phyloP scores from a whole-genome alignment of 768 basidiomycete species.

The Gautieria morchelliformis region DNA sequence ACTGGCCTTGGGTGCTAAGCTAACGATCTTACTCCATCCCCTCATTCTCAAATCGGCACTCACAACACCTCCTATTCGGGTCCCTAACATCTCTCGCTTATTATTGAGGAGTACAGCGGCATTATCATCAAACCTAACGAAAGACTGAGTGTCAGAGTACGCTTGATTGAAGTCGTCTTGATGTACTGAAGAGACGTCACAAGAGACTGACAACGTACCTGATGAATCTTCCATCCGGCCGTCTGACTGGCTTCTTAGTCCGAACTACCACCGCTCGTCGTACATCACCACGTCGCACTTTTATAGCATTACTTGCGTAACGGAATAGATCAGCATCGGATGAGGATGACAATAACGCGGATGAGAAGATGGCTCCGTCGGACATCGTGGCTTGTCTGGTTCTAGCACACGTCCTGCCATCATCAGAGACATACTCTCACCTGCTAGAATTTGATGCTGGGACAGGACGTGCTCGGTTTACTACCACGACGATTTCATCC shows the following conservation, averaged over 20 bases:
- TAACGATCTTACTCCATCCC: slow-evolving; percentile 92
- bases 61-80: slow-evolving; percentile 88
- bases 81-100: slow-evolving; percentile 93
- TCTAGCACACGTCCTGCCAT: neutral
- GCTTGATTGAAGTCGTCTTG: neutral
- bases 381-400: slow-evolving; percentile 18
- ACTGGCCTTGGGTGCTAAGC: slow-evolving; percentile 80
- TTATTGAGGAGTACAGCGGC: slow-evolving; percentile 90
- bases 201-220: slow-evolving; percentile 10
- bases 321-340: slow-evolving; percentile 6
- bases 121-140: slow-evolving; percentile 81
- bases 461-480: slow-evolving; percentile 83
- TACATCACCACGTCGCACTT: slow-evolving; percentile 89
- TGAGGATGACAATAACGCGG: slow-evolving; percentile 22
- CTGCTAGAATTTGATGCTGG: slow-evolving; percentile 27
- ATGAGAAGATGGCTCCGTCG: neutral
- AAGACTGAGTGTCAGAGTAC: neutral
- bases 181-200: too few relatives aligned
- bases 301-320: slow-evolving; percentile 52
- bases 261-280: slow-evolving; percentile 94
- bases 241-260: slow-evolving; percentile 73
- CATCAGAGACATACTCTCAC: neutral
- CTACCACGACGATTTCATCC: slow-evolving; percentile 93
- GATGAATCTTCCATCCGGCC: slow-evolving; percentile 82
- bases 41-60: slow-evolving; percentile 84